Base-by-base conservation (phyloP, 1,284 basidiomycete genomes). In the Tilletia caries region DNA sequence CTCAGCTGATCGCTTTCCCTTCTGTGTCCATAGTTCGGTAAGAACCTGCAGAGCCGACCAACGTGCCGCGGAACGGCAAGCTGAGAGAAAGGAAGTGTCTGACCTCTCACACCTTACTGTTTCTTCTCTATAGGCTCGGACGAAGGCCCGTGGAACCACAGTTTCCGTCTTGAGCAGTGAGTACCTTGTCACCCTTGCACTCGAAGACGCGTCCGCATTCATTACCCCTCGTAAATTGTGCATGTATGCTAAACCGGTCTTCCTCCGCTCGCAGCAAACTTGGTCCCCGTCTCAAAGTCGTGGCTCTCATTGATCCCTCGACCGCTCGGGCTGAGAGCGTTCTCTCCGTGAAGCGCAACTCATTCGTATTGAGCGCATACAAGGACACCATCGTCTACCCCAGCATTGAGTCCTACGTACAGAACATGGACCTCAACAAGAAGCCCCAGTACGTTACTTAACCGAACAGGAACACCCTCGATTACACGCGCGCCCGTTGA, bases 331-430 rank as follows among this genome's bases (percentile, higher is more conserved):
- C 94, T 23, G 87, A 89, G 18, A 85, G 88, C 15, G 92, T 92
- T 37, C 89, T 98, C 70, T 88, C 89, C 78, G 90, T 91, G 85
- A 98, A 98, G 88, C 90, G 93, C 82, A 90, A 91, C 79, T 92
- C 91, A 29, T 96, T 96, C 87, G 95, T 98, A 84, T 88, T 91
- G 74, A 91, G 91, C 43, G 95, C 95, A 20, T 98, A 98, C 86
- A 88, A 91, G 82, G 88, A 93, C 83, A 97, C 95, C 20, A 89
- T 91, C 73, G 89, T 95, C 71, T 97, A 89, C 88, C 90, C 90
- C 77, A 90, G 88, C 13, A 89, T 98, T 71, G 92, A 94, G 46
- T 95, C 95, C 72, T 97, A 92, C 82, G 89, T 85, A 62, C 75
- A 89, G 80, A 88, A 87, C 73, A 88, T 92, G 87, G 84, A 88